A percentile compares a stretch with the other conserved stretches of the same genome.
These are phyloP conservation scores for Aureobasidium sp. DNA, from an alignment of 2,329 filamentous ascomycete species.

Conservation along the genomic window DNA sequence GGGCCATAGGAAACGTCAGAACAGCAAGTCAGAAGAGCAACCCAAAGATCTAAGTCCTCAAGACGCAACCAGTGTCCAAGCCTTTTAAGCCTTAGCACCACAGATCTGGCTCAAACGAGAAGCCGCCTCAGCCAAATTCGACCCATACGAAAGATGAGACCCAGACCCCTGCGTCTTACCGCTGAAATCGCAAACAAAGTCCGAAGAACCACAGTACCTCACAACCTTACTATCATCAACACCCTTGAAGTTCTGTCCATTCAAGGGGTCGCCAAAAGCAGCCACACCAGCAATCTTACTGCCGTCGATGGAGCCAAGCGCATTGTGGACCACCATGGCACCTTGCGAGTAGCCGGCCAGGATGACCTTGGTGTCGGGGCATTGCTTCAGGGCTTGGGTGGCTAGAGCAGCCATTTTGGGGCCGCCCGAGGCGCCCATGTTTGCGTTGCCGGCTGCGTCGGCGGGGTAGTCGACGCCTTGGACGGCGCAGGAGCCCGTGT, in stretches of 20 bases:
- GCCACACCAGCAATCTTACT: slow-evolving; percentile 24
- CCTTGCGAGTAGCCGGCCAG: slow-evolving; percentile 26
- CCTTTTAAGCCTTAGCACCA: slow-evolving; percentile 1
- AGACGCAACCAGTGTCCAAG: neutral
- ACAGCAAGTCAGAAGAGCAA: too few relatives aligned
- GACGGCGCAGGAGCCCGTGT: slow-evolving; percentile 19
- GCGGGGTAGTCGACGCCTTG: slow-evolving; percentile 27
- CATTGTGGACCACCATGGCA: slow-evolving; percentile 22
- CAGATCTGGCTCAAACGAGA: slow-evolving; percentile 18
- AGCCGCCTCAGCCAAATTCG: slow-evolving; percentile 22
- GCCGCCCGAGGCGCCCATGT: slow-evolving; percentile 21
- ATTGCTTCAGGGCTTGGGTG: slow-evolving; percentile 21
- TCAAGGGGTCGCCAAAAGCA: slow-evolving; percentile 26
- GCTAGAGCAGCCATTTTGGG: slow-evolving; percentile 22
- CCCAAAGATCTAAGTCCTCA: too few relatives aligned
- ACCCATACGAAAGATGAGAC: slow-evolving; percentile 22
- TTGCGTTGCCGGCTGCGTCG: slow-evolving; percentile 17
- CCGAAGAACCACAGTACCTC: slow-evolving; percentile 21
- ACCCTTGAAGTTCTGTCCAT: slow-evolving; percentile 22
- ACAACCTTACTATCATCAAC: slow-evolving; percentile 22
- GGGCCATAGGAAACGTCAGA: too few relatives aligned
- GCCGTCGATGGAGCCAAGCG: slow-evolving; percentile 20
- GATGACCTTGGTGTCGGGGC: slow-evolving; percentile 25
- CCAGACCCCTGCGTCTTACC: slow-evolving; percentile 19
- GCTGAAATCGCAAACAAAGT: slow-evolving; percentile 20